Conservation (phyloP, 805 yeast genomes). For the Yamadazyma tumulicola region DNA sequence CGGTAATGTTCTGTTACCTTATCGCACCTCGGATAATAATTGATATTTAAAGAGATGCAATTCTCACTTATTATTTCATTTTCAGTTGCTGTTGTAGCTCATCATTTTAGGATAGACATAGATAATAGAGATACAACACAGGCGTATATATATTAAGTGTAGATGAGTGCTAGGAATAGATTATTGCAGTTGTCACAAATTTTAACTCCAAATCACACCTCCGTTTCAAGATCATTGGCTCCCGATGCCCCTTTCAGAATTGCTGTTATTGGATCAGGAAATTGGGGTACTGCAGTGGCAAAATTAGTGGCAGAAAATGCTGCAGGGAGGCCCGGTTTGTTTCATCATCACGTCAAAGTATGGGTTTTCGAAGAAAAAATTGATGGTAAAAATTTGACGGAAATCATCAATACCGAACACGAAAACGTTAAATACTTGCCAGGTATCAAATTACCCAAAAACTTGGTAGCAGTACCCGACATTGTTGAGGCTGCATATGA, state of each 20-base stretch:
- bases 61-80: too few relatives aligned
- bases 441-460: conserved; percentile 38
- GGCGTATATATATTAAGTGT: too few relatives aligned
- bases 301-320: conserved; percentile 44
- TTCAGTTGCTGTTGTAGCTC: too few relatives aligned
- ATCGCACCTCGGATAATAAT: too few relatives aligned
- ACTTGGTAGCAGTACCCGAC: conserved; percentile 40
- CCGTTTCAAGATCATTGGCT: conserved; percentile 11
- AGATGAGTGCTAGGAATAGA: conserved; percentile 16
- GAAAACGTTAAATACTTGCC: conserved; percentile 45
- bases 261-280: conserved; percentile 44
- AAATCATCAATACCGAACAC: conserved; percentile 40
- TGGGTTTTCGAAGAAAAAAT: conserved; percentile 44
- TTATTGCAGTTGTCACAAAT: conserved; percentile 27
- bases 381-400: conserved; percentile 40
- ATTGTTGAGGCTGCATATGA: conserved; percentile 34
- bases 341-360: conserved; percentile 38
- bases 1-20: too few relatives aligned
- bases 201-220: conserved; percentile 18
- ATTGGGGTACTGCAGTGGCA: conserved; percentile 49
- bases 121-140: too few relatives aligned
- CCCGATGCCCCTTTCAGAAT: conserved; percentile 29
- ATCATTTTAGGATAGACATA: too few relatives aligned
- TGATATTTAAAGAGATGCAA: too few relatives aligned
- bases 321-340: conserved; percentile 34